Base-by-base conservation (phyloP, 2,329 filamentous ascomycete species). In the Domatiomyces catenatus region DNA sequence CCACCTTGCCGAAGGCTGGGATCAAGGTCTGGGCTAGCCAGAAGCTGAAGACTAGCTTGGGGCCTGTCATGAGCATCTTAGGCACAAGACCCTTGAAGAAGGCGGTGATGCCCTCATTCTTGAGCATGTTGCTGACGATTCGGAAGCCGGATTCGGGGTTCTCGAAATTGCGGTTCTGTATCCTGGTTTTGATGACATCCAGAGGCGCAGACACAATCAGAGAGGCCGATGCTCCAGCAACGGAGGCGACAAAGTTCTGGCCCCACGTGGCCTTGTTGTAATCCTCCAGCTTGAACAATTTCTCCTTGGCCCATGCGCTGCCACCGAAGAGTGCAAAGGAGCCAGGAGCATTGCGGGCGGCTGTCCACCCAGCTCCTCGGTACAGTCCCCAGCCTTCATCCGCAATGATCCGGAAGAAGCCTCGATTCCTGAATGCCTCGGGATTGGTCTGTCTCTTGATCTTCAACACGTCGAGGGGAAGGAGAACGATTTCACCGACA, bases 361-460 rank as follows among this genome's bases (percentile, higher is more conserved):
- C 92, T 48, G 92, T 96, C 92, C 92, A 96, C 60, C 87, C 86
- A 80, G 89, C 94, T 53, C 92, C 92, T 65, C 92, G 81, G 74
- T 98, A 98, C 48, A 98, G 73, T 47, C 88, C 88, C 63, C 96
- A 93, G 36, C 92, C 92, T 69, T 98, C 92, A 64, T 98, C 92
- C 52, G 79, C 77, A 55, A 98, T 77, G 58, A 98, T 96, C 70
- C 77, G 83, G 65, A 96, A 72, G 53, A 98, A 76, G 55, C 92
- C 92, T 62, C 92, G 85, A 60, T 90, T 90, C 59, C 88, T 81
- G 81, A 98, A 98, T 36, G 92, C 89, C 65, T 96, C 92, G 42
- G 92, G 92, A 75, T 98, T 98, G 59, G 92, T 98, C 74, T 98
- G 92, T 63, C 92, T 83, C 79, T 98, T 98, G 74, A 98, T 98